phyloP scores from a whole-genome alignment of 176 grass and related monocot species.

The Carex kokanica region DNA sequence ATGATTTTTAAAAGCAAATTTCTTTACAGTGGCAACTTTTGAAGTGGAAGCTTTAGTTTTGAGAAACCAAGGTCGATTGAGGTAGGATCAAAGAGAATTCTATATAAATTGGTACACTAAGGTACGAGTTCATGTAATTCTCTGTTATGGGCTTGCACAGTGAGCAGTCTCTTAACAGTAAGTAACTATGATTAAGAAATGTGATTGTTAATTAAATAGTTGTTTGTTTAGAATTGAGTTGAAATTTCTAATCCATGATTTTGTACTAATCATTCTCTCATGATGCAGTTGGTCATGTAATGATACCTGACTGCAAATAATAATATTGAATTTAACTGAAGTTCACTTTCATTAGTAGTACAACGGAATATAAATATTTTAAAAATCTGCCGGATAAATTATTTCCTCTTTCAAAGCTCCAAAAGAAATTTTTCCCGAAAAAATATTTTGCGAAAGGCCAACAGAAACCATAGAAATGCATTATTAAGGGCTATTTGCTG shows the following conservation, averaged over 20 bases:
- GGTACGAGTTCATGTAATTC: slow-evolving; percentile 9
- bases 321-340: background rate
- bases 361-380: background rate
- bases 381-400: background rate
- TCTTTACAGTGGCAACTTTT: background rate
- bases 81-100: slow-evolving; percentile 11
- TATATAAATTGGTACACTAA: background rate
- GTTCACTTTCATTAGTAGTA: background rate
- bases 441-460: background rate
- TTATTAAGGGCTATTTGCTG: background rate
- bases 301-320: background rate
- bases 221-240: background rate
- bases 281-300: background rate
- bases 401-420: background rate
- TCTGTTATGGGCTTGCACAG: background rate
- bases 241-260: background rate
- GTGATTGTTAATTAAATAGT: background rate
- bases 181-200: background rate
- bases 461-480: background rate
- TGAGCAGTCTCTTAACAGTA: background rate
- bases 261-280: background rate
- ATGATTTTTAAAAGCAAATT: background rate
- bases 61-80: slow-evolving; percentile 9
- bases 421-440: background rate
- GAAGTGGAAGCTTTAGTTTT: background rate